Base-by-base conservation (phyloP, 2,329 filamentous ascomycete genomes). In the Penicillium glabrum region DNA sequence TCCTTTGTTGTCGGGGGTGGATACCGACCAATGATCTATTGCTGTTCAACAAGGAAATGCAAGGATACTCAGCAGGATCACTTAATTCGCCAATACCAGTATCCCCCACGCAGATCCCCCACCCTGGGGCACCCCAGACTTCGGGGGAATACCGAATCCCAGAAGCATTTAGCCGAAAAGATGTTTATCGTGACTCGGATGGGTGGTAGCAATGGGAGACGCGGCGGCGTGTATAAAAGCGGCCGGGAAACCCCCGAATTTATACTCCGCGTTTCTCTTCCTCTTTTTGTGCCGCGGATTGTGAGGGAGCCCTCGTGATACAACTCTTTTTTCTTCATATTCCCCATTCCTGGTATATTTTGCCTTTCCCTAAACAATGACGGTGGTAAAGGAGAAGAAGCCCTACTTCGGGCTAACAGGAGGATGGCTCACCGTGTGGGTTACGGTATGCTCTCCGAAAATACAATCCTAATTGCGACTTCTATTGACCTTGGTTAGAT, bases 371-470 rank as follows among this genome's bases (percentile, higher is more conserved):
- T 23, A 3, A 16, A 6, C 13, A 46, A 53, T 53, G 50, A 16
- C 23, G 9, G 26, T 51, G 10, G 16, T 23, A 3, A 31, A 24
- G 19, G 27, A 46, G 31, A 75, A 68, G 54, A 63, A 72, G 66
- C 80, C 77, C 49, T 84, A 82, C 61, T 83, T 83, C 69, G 81
- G 82, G 51, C 62, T 82, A 45, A 80, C 74, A n/a, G 81, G 81
- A 58, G 77, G 76, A 75, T 82, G 80, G 81, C 75, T 84, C 37
- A 83, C 80, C 16, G 82, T 84, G 60, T 84, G 82, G 82, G 74
- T 83, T n/a, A 82, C 77, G 9, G 76, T 77, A 62, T 46, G 58
- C 26, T 45, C 41, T 4, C 43, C 13, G 62, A 50, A 11, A 11
- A 1, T 13, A 13, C 14, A 9, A 2, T 29, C 14, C 41, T 14